Base-by-base conservation (phyloP, 805 yeast genomes). In the Pichia cephalocereana region DNA sequence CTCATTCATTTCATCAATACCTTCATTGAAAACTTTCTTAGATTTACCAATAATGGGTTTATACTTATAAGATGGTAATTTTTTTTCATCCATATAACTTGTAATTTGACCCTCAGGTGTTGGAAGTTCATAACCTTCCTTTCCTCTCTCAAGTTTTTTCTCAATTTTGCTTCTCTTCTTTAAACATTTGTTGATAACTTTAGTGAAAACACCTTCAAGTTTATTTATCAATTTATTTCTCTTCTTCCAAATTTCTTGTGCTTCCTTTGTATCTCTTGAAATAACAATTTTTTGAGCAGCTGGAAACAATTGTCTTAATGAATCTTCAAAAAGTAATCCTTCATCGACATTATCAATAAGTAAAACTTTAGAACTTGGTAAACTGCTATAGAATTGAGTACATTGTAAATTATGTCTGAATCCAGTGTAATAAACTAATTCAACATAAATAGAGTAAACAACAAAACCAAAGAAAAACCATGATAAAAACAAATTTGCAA, bases 21-120 rank as follows among this genome's bases (percentile, higher is more conserved):
- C 80, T 61, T 88, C 84, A 46, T 82, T 77, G 59, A 91, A 76
- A 34, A 96, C 84, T 58, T 83, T 83, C 48, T 90, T 96, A 68
- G 90, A 90, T 67, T 85, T 67, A 50, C 96, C 95, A 56, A 83
- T 72, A 50, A 85, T 66, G 48, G 79, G 80, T 59, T 77, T 78
- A 57, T 88, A 74, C 54, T 78, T 78, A 66, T 87, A 91, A 34
- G 86, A 82, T 43, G 97, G 97, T 57, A 91, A 77, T 70, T 88
- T 89, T 66, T 84, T 83, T 44, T 68, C 70, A 6, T 77, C 74
- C 52, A 88, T 79, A 63, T 86, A 88, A 41, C 79, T 71, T 52
- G 73, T 70, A 43, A 82, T 58, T 52, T 75, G 82, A 59, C 80
- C 72, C 46, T 70, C 74, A 5, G 84, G 82, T 52, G 71, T 74